Evolutionary conservation across 2,329 filamentous ascomycete species (phyloP), one percentile per base, ranked within the genome.

Genomic region (Raffaelea ambrosiae): DNA sequence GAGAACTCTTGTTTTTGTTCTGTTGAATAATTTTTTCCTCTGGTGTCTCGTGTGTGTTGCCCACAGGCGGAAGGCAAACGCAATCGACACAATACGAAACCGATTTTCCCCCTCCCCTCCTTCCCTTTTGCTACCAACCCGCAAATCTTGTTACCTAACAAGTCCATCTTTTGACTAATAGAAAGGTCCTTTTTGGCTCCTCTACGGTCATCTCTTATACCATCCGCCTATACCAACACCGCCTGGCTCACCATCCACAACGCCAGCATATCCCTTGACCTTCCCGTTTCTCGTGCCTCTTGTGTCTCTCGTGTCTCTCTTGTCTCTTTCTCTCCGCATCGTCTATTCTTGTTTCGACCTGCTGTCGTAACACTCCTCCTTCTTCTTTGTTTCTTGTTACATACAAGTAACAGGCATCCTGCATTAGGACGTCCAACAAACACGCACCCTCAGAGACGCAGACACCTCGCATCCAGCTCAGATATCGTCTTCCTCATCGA

Each of bases 141-240:
- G 9, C 43, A 48, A 48, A 52, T 51, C 53, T 56, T 65, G 58
- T 73, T 72, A 72, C 69, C 67, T 72, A 72, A 72, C 60, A 66
- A 53, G 51, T 55, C 55, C 58, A 51, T 55, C 51, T 51, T 55
- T 67, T 72, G 69, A 72, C 69, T 72, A 72, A 72, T 66, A 69
- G 61, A 67, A 70, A 70, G 54, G 43, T 59, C 54, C 43, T 50
- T 35, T 48, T 43, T 44, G 33, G 43, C 40, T 41, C 14, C 21
- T 41, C 21, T 39, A 29, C 29, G 5, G 39, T 41, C 43, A 33
- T 43, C 51, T 55, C 21, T 55, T 20, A 31, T 40, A 23, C 38
- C 29, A 19, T 8, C 14, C 35, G 35, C 35, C 18, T 38, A 38
- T 10, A 38, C 35, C 35, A 14, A 38, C 35, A 19, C 18, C 35